Conservation (phyloP, 768 basidiomycete species). For the Paxillus involutus region DNA sequence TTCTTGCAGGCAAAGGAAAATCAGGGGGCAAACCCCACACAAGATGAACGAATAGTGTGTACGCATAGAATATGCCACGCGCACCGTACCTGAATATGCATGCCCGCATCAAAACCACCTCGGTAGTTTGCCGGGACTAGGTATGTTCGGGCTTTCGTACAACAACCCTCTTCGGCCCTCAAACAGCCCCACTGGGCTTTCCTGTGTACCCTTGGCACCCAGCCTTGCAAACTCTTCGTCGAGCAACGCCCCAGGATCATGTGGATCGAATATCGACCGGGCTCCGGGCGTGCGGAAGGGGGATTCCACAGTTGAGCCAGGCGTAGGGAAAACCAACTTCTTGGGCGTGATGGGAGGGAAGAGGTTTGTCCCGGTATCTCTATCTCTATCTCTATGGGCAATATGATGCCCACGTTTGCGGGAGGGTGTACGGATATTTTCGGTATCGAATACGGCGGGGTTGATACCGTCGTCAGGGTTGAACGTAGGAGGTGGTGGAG, state of each 20-base stretch:
- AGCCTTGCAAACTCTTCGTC: conserved; percentile 71
- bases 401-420: conserved; percentile 38
- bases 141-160: conserved; percentile 72
- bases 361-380: conserved; percentile 19
- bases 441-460: conserved; percentile 35
- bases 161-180: conserved; percentile 57
- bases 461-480: conserved; percentile 33
- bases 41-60: too few species aligned
- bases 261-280: conserved; percentile 59
- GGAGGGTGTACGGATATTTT: conserved; percentile 44
- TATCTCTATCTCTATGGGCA: conserved; percentile 14
- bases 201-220: conserved; percentile 41
- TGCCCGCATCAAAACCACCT: conserved; percentile 45
- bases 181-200: conserved; percentile 69
- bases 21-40: too few species aligned
- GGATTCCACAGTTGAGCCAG: conserved; percentile 31
- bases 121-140: conserved; percentile 55
- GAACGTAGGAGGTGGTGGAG: conserved; percentile 44
- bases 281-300: conserved; percentile 51
- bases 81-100: not conserved
- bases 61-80: not conserved
- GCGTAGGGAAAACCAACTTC: conserved; percentile 36
- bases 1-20: not conserved
- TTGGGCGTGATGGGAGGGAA: conserved; percentile 45
- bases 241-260: conserved; percentile 64